Conservation (phyloP, 2,329 filamentous ascomycete genomes). For the Cercospora sojina region DNA sequence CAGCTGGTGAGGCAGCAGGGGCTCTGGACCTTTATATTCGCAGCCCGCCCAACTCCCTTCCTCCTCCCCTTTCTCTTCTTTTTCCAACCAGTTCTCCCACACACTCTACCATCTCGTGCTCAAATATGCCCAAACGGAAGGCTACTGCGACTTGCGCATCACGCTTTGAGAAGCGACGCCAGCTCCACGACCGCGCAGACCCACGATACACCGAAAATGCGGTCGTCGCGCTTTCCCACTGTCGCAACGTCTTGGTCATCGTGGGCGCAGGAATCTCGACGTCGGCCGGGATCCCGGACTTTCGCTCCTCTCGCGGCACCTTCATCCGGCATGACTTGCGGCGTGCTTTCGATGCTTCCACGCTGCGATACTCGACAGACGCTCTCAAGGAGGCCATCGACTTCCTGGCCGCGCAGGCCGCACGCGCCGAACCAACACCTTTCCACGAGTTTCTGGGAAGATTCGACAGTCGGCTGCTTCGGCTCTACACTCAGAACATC, state of each 20-base stretch:
- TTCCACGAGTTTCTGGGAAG: not conserved
- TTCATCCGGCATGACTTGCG: not conserved
- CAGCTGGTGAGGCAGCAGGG: not conserved
- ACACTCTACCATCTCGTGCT: not conserved
- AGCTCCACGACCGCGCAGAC: not conserved
- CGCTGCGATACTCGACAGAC: not conserved
- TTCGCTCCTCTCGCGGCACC: constrained; percentile 59
- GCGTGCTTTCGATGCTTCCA: constrained; percentile 5
- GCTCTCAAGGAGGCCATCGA: not conserved
- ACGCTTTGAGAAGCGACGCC: not conserved
- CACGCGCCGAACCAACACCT: not conserved
- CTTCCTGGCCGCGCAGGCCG: not conserved
- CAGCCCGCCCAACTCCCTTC: not conserved
- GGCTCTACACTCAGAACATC: constrained; percentile 7
- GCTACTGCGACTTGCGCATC: not conserved
- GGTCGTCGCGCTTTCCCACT: not conserved
- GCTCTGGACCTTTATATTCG: not conserved
- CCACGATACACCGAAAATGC: not conserved
- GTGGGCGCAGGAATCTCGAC: constrained; percentile 84
- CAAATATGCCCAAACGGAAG: not conserved
- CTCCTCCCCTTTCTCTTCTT: not conserved
- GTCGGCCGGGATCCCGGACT: constrained; percentile 75
- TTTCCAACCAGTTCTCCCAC: not conserved
- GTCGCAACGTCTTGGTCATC: not conserved
- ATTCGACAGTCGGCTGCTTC: not conserved